Evolutionary conservation across 441 rosid species (phyloP).

Genomic region (Populus trichocarpa): DNA sequence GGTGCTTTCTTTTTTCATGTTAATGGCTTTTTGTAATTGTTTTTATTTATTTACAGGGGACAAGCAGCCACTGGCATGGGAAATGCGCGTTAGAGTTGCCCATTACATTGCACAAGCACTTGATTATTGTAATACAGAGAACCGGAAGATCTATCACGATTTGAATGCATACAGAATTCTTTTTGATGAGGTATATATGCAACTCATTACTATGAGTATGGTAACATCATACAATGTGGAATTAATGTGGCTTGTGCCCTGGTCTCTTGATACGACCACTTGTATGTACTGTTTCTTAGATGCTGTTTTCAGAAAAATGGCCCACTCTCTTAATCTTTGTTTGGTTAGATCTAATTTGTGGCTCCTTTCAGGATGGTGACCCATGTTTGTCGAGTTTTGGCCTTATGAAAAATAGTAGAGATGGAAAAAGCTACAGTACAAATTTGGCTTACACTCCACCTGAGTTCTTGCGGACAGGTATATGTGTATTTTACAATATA

Average conservation of each 20-base stretch:
- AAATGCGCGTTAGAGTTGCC: constrained; percentile 55
- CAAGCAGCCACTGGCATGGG: constrained; percentile 54
- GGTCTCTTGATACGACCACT: background rate
- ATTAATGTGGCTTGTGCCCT: background rate
- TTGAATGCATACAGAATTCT: constrained; percentile 56
- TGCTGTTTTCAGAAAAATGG: background rate
- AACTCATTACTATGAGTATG: background rate
- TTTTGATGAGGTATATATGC: constrained; percentile 39
- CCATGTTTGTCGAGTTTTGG: constrained; percentile 96
- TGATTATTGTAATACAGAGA: constrained; percentile 39
- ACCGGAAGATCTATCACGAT: constrained; percentile 45
- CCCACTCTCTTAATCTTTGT: background rate
- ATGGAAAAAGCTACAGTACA: constrained; percentile 95
- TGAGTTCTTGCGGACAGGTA: constrained; percentile 89
- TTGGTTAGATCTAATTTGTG: background rate
- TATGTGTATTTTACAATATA: background rate
- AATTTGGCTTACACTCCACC: constrained; percentile 98
- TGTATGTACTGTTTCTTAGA: background rate
- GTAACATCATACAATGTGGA: background rate
- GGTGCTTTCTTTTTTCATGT: background rate
- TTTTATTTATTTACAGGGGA: constrained; percentile 36
- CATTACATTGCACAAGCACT: constrained; percentile 42
- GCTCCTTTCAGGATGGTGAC: constrained; percentile 63
- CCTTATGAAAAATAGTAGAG: constrained; percentile 90
- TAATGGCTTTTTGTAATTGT: background rate